Base-by-base conservation (phyloP, 2,329 filamentous ascomycete genomes). In the Kalaharituber pfeilii region DNA sequence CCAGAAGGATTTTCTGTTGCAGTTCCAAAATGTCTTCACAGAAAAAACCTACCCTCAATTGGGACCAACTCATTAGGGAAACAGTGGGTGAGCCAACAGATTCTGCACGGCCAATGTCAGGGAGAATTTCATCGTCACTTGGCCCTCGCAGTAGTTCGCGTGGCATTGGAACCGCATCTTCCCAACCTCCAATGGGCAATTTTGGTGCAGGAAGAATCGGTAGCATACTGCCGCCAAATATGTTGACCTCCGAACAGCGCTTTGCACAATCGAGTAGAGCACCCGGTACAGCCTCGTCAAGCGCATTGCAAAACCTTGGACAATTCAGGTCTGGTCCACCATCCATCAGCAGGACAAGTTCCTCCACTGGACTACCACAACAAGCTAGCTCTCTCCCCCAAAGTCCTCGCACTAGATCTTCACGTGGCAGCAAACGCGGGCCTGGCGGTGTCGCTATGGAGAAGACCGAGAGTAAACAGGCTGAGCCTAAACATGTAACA, bases 21-120 rank as follows among this genome's bases (percentile, higher is more conserved):
- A 98, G 67, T 98, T 98, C 75, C 86, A 95, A 71, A 79, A 79
- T 63, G 86, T 94, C 20, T 98, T 95, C 72, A 93, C 86, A 59
- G 91, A 98, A 73, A 93, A 95, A 71, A n/a, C 91, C 91, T 13
- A 94, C 87, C 0, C 70, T 88, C 44, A 89, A 96, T 66, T 98
- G 94, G 79, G 84, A 93, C 66, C 76, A 82, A 61, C 88, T 91
- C 65, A 81, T 98, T 58, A 76, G 89, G 76, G 81, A 84, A 70
- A 75, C 82, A 73, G 69, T 98, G 61, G 89, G 89, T 55, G 88
- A 94, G 60, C 73, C 74, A 33, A 36, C 30, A 9, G 80, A 83
- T 55, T 76, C 77, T 56, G 70, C 73, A 50, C 71, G 85, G 70
- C 73, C 82, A 69, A 68, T 77, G 67, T 70, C 80, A 66, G 69